Evolutionary conservation across 2,329 filamentous ascomycete genomes (phyloP), one percentile per base, ranked within the genome.

Genomic region (Diaporthe destruens): DNA sequence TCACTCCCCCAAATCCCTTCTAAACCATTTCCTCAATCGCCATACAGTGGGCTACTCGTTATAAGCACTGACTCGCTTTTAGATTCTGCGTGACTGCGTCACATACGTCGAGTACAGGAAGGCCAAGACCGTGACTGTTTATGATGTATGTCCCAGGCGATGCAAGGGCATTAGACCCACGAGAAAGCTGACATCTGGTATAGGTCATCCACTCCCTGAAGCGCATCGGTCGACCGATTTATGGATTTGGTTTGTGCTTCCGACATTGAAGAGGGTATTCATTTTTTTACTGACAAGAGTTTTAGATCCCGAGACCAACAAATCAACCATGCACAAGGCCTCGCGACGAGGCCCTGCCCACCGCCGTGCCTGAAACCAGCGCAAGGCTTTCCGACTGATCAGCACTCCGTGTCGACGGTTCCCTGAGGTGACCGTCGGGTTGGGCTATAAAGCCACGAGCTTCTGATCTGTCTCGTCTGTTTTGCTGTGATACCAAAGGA

Each of bases 61-160:
- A 16, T 11, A 7, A 6, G 34, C n/a, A 5, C 16, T 47, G 56
- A 7, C 47, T 12, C 47, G n/a, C 47, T 51, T 23, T 20, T 69
- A 91, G 90, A 86, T 92, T 1, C 77, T 92, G 0, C 75, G 76
- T 0, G 84, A 88, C 53, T 87, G 85, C 7, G 82, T 87, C 0
- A 79, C 81, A 0, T 90, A 87, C 32, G 82, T 85, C 0, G 90
- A 92, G 12, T 83, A 92, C 63, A 79, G 86, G 0, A 80, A 83
- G 0, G 82, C 87, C 0, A 93, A 93, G 80, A 94, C 92, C 0
- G 84, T 93, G 0, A 92, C 89, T 0, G 84, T 89, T 0, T 80
- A 84, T 0, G 92, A 94, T 75, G 91, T 92, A 77, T 79, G 86
- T 82, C 16, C 18, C 20, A 34, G 51, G 14, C 5, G 6, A 7